phyloP scores from a whole-genome alignment of 2,329 filamentous ascomycete species.

The Trichophyton schoenleinii region DNA sequence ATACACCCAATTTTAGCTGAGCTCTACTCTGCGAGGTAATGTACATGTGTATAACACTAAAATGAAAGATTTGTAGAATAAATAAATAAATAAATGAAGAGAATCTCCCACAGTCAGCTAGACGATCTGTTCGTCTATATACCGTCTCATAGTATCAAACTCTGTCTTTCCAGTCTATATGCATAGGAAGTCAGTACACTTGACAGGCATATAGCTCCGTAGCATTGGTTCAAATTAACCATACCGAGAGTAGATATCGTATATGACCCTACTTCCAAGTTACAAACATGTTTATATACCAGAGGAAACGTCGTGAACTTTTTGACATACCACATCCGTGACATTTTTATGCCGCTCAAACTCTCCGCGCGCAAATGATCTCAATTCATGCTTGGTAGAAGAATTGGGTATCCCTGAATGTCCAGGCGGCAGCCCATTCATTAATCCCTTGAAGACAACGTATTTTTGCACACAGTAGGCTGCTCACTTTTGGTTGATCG shows the following conservation, averaged over 20 bases:
- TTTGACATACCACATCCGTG: conserved; percentile 28
- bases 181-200: background rate
- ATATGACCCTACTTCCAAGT: conserved; percentile 24
- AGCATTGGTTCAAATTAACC: no score
- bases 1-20: background rate
- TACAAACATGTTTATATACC: background rate
- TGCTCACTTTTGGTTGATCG: conserved; percentile 28
- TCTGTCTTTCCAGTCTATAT: conserved; percentile 34
- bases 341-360: conserved; percentile 33
- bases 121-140: conserved; percentile 33
- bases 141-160: conserved; percentile 35
- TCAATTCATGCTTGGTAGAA: conserved; percentile 29
- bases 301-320: background rate
- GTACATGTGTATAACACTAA: background rate
- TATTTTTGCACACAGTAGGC: background rate
- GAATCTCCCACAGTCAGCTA: background rate
- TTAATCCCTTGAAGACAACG: background rate
- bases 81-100: background rate
- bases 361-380: conserved; percentile 32
- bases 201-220: conserved; percentile 1
- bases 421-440: background rate
- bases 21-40: background rate
- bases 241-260: conserved; percentile 33
- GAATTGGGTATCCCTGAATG: conserved; percentile 28
- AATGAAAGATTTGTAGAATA: background rate